A percentile compares a stretch with the other conserved stretches of the same genome.
These are phyloP conservation scores for Didymella sp. DNA, from an alignment of 2,329 filamentous ascomycete species.

Conservation along the genomic window DNA sequence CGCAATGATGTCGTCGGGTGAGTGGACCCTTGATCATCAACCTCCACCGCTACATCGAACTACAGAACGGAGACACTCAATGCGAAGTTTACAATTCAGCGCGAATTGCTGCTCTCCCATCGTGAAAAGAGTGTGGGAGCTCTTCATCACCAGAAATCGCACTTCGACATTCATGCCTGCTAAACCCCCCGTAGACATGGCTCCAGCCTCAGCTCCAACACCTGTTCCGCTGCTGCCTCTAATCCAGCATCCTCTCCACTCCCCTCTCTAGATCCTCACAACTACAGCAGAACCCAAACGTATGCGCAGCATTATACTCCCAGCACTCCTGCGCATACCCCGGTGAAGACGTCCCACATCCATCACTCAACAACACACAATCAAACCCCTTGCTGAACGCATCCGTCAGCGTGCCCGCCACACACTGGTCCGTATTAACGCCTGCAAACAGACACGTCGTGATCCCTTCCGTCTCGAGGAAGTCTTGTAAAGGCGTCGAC, in stretches of 20 bases:
- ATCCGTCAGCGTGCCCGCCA: slow-evolving; percentile 52
- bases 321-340: slow-evolving; percentile 50
- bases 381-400: slow-evolving; percentile 54
- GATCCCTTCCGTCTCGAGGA: slow-evolving; percentile 49
- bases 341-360: slow-evolving; percentile 51
- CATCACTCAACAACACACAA: slow-evolving; percentile 52
- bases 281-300: slow-evolving; percentile 51
- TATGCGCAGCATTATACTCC: slow-evolving; percentile 51
- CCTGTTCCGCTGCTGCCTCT: too few relatives aligned
- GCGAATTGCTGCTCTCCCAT: too few relatives aligned
- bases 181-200: too few relatives aligned
- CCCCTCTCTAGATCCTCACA: slow-evolving; percentile 45
- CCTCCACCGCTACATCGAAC: not conserved
- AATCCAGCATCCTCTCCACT: slow-evolving; percentile 10
- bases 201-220: too few relatives aligned
- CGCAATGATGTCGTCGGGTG: not conserved
- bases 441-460: slow-evolving; percentile 52
- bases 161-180: too few relatives aligned
- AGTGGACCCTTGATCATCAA: not conserved
- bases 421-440: slow-evolving; percentile 55
- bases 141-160: too few relatives aligned
- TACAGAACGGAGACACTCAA: not conserved
- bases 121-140: too few relatives aligned
- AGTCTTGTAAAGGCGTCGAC: slow-evolving; percentile 45
- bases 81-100: too few relatives aligned